Base-by-base conservation (phyloP, 345 rosid species). In the Clarkia xantiana region DNA sequence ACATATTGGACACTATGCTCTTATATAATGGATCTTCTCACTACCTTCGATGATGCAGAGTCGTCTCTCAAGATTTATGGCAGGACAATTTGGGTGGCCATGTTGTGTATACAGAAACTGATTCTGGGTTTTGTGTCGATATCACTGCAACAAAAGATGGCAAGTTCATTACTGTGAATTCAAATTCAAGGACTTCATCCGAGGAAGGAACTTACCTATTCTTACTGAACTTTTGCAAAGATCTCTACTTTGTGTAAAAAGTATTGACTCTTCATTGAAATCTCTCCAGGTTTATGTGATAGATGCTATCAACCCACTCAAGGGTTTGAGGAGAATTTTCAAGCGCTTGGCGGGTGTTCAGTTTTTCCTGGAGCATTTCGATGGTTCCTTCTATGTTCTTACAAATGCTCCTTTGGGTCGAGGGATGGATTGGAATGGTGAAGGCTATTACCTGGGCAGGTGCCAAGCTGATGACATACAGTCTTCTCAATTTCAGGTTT, bases 131-230 rank as follows among this genome's bases (percentile, higher is more conserved):
- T 60, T 85, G 90, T 67, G 90, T 89, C 56, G 97, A 89, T 68
- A 72, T 85, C 65, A 75, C 97, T 44, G 71, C 76, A 55, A 89
- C 97, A 11, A 89, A 89, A 82, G 97, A 89, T 63, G 97, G 90
- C 72, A 82, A 82, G 80, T 89, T 84, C 62, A 79, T 85, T 38
- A 80, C 97, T 51, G 77, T 89, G 67, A 89, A 89, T 78, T 89
- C 97, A 22, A 85, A 85, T 62, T 80, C 97, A 52, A 82, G 97
- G 76, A 77, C 86, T 59, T 89, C 95, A 60, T 89, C 97, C 3
- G 90, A 89, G 97, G 89, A 81, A 81, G 76, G 89, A 70, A 77
- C 66, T 65, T 50, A 65, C 62, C 62, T 62, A 36, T 71, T 63
- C 66, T 60, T 47, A 40, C 58, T 63, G 52, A 50, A 43, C 49